phyloP scores from a whole-genome alignment of 345 rosid species.

The Stellera chamaejasme region DNA sequence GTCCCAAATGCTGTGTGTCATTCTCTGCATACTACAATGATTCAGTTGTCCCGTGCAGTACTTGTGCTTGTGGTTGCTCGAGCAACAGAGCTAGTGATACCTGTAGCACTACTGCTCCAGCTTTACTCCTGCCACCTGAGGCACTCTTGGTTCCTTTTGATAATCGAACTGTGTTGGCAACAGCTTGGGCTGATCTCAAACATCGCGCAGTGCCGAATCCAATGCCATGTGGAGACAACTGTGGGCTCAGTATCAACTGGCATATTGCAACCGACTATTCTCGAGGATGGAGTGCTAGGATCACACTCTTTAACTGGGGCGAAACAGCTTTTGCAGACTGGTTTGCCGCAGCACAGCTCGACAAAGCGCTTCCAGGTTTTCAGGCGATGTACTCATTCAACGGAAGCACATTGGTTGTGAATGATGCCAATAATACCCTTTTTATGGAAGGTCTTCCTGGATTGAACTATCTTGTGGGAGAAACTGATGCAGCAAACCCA shows the following conservation, averaged over 20 bases:
- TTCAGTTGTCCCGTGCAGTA: conserved; percentile 71
- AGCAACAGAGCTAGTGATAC: conserved; percentile 30
- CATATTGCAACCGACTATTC: conserved; percentile 65
- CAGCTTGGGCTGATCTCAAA: conserved; percentile 66
- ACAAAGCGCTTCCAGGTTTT: conserved; percentile 64
- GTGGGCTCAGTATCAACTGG: conserved; percentile 95
- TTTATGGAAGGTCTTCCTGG: conserved; percentile 80
- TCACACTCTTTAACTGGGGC: conserved; percentile 94
- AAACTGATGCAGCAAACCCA: conserved; percentile 54
- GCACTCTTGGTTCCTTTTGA: conserved; percentile 88
- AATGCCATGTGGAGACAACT: conserved; percentile 81
- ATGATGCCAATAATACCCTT: conserved; percentile 48
- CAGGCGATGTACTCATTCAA: conserved; percentile 77
- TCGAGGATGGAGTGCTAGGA: conserved; percentile 79
- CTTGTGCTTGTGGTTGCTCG: conserved; percentile 94
- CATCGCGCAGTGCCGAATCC: conserved; percentile 55
- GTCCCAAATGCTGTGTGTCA: conserved; percentile 80
- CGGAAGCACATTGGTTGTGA: conserved; percentile 33
- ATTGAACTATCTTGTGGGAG: conserved; percentile 68
- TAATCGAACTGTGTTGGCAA: conserved; percentile 52
- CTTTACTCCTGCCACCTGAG: conserved; percentile 66
- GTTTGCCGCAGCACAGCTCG: conserved; percentile 71
- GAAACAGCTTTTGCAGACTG: conserved; percentile 68
- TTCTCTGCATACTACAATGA: conserved; percentile 92
- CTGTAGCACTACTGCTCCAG: conserved; percentile 64